Evolutionary conservation across 2,329 filamentous ascomycete genomes (phyloP), one percentile per base, ranked within the genome.

Genomic region (Talaromyces marneffei): DNA sequence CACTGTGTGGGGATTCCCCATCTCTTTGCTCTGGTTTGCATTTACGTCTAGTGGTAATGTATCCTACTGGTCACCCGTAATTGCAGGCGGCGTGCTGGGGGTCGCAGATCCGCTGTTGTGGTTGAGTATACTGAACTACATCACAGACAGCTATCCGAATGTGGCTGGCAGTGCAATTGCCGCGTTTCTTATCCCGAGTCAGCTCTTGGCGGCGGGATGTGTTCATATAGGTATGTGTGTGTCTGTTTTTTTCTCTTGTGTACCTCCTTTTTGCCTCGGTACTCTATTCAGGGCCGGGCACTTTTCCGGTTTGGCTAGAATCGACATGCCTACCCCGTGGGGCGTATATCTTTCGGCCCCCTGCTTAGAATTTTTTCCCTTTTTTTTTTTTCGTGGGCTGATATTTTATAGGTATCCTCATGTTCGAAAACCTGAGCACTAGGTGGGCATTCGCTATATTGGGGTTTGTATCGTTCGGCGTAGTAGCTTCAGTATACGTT

Each of bases 71-170:
- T 76, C 72, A 2, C 76, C 76, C 9, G 68, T 79, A 42, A 65
- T 77, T 3, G 75, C 76, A 7, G 76, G 76, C 35, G 74, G 64
- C 9, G 64, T 78, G 7, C 68, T 79, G 18, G 76, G 75, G 7
- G 75, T 78, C 63, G 75, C 73, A 29, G 75, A 78, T 63, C 75
- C 77, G 8, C 63, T 79, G n/a, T 69, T 78, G 4, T 79, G 75
- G 74, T 68, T 78, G n/a, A 66, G 68, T 54, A 78, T 78, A 76
- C 65, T 79, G 48, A 78, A 75, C 57, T 79, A 79, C 64, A 75
- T 78, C 52, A 74, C 75, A 31, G 75, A 79, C 65, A 70, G 74
- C 4, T 79, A 79, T 56, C 74, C 75, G 31, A 77, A 76, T 63
- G 71, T 78, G 8, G 76, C 76, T 16, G 76, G 68, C 4, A 75